phyloP scores from a whole-genome alignment of 2,329 filamentous ascomycete genomes.

The Penicillium carneum region DNA sequence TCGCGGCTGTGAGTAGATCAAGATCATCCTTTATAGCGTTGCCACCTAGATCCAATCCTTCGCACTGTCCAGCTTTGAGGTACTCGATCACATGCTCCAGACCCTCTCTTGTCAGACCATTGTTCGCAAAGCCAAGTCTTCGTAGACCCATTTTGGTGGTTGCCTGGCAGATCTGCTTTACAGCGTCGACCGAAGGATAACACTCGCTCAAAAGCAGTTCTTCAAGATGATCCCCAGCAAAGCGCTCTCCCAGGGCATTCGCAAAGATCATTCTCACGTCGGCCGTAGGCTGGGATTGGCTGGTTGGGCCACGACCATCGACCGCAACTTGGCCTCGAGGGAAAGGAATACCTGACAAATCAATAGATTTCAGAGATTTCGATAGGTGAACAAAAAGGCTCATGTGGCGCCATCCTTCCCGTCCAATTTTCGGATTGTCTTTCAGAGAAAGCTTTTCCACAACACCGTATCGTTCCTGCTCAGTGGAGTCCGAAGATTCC shows the following conservation, averaged over 20 bases:
- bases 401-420: slow-evolving; percentile 89
- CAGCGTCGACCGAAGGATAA: slow-evolving; percentile 71
- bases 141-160: slow-evolving; percentile 78
- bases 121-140: slow-evolving; percentile 82
- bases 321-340: slow-evolving; percentile 57
- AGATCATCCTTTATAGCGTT: slow-evolving; percentile 72
- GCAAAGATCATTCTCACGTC: slow-evolving; percentile 73
- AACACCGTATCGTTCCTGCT: slow-evolving; percentile 63
- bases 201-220: slow-evolving; percentile 85
- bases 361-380: slow-evolving; percentile 81
- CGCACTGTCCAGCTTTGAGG: slow-evolving; percentile 76
- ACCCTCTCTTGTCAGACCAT: slow-evolving; percentile 75
- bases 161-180: slow-evolving; percentile 80
- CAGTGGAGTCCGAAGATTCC: slow-evolving; percentile 40
- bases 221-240: slow-evolving; percentile 78
- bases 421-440: slow-evolving; percentile 83
- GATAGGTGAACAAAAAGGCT: slow-evolving; percentile 90
- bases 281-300: slow-evolving; percentile 25
- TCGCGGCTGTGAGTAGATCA: slow-evolving; percentile 47
- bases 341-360: slow-evolving; percentile 84
- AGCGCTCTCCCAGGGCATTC: slow-evolving; percentile 76
- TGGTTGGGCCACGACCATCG: slow-evolving; percentile 33
- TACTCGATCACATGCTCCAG: slow-evolving; percentile 79
- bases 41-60: slow-evolving; percentile 86
- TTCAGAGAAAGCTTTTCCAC: slow-evolving; percentile 88